Evolutionary conservation across 75 land plant genomes (phyloP).

Genomic region (Azolla pinnata): DNA sequence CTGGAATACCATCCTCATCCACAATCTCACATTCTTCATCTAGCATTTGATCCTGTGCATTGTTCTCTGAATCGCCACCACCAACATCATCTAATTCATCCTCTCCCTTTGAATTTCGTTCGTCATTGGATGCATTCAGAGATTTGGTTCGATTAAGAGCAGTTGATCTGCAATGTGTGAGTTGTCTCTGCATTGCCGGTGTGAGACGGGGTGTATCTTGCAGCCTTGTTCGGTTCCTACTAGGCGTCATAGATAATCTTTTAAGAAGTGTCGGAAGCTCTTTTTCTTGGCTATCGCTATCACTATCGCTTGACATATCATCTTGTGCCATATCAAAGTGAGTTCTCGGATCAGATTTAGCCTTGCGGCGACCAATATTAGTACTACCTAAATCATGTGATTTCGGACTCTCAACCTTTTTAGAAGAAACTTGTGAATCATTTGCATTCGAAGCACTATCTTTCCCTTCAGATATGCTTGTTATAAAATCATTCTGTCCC

Average conservation of each 20-base stretch:
- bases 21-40: conserved; percentile 20
- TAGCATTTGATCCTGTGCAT: background rate
- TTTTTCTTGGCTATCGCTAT: background rate
- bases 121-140: background rate
- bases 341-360: background rate
- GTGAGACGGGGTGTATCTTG: conserved; percentile 23
- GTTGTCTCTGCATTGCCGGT: conserved; percentile 16
- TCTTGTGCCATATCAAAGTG: too few relatives aligned
- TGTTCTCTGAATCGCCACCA: background rate
- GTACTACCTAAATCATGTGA: background rate
- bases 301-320: background rate
- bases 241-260: background rate
- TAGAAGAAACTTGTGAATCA: too few relatives aligned
- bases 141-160: conserved; percentile 2
- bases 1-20: conserved; percentile 22
- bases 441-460: too few relatives aligned
- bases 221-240: conserved; percentile 14
- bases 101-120: background rate
- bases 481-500: too few relatives aligned
- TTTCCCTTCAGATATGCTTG: too few relatives aligned
- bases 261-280: background rate
- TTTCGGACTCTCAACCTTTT: background rate
- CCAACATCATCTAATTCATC: background rate
- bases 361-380: background rate
- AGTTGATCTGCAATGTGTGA: conserved; percentile 6